Conservation (phyloP, 2,329 filamentous ascomycete genomes). For the Drechslera avenae region DNA sequence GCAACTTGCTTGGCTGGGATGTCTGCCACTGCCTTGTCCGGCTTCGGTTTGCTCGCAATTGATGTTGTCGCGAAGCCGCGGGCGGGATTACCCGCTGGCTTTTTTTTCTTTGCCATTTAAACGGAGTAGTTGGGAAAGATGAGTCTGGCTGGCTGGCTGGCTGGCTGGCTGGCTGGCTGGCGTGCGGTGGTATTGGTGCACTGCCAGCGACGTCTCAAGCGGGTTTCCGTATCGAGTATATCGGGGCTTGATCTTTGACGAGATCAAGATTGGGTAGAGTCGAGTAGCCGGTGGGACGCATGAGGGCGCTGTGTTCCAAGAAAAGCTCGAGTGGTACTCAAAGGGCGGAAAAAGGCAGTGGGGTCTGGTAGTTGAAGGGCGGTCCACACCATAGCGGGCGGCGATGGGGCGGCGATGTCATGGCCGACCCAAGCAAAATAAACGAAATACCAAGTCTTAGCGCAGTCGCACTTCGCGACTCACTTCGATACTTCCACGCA, state of each 20-base stretch:
- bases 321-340: slow-evolving; percentile 1
- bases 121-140: slow-evolving; percentile 4
- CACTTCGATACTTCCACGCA: slow-evolving; percentile 19
- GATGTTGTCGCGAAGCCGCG: slow-evolving; percentile 94
- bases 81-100: slow-evolving; percentile 82
- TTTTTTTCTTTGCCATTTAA: slow-evolving; percentile 89
- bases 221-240: slow-evolving; percentile 42
- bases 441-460: slow-evolving; percentile 34
- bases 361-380: slow-evolving; percentile 16
- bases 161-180: not conserved
- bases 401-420: slow-evolving; percentile 23
- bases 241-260: slow-evolving; percentile 42
- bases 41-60: slow-evolving; percentile 78
- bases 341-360: slow-evolving; percentile 8
- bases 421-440: slow-evolving; percentile 10
- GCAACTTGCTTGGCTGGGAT: slow-evolving; percentile 12
- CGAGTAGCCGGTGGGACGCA: slow-evolving; percentile 35
- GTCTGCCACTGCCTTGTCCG: slow-evolving; percentile 32
- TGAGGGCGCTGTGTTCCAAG: slow-evolving; percentile 32
- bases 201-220: slow-evolving; percentile 20
- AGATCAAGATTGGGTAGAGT: slow-evolving; percentile 42
- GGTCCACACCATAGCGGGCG: slow-evolving; percentile 16
- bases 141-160: not conserved
- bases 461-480: slow-evolving; percentile 9
- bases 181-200: not conserved